Percentiles rank a stretch among this genome's conserved stretches.
Evolutionary conservation across 2,329 filamentous ascomycete genomes (phyloP).

Genomic region (Sordariomycetes sp.): DNA sequence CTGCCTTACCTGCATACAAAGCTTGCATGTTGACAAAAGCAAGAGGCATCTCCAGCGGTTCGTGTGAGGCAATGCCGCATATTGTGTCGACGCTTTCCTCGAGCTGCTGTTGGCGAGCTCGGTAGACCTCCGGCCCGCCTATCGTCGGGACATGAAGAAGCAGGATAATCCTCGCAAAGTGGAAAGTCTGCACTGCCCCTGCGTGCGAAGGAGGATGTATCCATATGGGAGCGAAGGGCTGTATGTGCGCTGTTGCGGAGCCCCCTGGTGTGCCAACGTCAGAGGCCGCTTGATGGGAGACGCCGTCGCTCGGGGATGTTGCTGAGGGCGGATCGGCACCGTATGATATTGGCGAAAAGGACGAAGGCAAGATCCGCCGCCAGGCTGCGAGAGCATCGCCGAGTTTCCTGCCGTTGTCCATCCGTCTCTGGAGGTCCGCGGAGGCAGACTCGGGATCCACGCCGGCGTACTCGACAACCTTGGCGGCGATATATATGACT

Average conservation of each 20-base stretch:
- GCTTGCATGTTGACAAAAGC: constrained; percentile 24
- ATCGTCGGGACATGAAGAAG: constrained; percentile 12
- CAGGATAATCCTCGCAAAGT: constrained; percentile 42
- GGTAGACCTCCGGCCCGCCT: constrained; percentile 29
- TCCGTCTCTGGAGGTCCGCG: constrained; percentile 15
- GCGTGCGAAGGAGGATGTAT: constrained; percentile 37
- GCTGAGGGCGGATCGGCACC: constrained; percentile 22
- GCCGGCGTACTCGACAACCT: too few relatives aligned
- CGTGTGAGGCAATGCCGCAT: constrained; percentile 40
- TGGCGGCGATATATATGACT: too few relatives aligned
- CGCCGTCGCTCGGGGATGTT: constrained; percentile 26
- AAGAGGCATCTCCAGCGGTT: constrained; percentile 22
- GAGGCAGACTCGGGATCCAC: too few relatives aligned
- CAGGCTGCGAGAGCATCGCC: constrained; percentile 3
- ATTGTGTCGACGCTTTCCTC: constrained; percentile 19
- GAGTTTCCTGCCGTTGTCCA: not conserved
- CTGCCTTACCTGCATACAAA: constrained; percentile 23
- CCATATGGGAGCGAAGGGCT: constrained; percentile 34
- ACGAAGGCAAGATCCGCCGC: constrained; percentile 9
- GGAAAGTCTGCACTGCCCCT: constrained; percentile 40
- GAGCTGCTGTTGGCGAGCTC: constrained; percentile 17
- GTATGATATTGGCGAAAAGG: constrained; percentile 13
- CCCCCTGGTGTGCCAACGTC: too few relatives aligned
- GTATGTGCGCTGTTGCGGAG: too few relatives aligned
- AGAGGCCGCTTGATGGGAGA: constrained; percentile 20